A percentile compares a stretch with the other conserved stretches of the same genome.
These are phyloP conservation scores for Spencermartinsiella ligniputridi DNA, from an alignment of 1,139 yeast genomes.

Conservation along the genomic window DNA sequence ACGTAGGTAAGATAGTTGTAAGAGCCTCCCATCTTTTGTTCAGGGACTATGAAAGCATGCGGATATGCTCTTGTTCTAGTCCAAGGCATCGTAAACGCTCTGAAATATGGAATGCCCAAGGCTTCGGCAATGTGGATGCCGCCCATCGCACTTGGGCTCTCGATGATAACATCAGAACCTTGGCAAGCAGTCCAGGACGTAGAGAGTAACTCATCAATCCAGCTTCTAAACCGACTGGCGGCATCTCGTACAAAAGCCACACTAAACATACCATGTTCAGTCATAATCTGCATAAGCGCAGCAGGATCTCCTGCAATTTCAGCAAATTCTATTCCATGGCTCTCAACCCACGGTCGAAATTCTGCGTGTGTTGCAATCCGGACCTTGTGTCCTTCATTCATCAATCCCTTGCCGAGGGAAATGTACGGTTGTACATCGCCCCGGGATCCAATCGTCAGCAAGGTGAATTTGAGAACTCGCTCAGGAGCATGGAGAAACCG, in stretches of 20 bases:
- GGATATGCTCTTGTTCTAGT: slow-evolving; percentile 93
- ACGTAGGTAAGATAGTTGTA: slow-evolving; percentile 90
- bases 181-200: slow-evolving; percentile 86
- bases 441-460: slow-evolving; percentile 86
- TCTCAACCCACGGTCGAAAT: slow-evolving; percentile 67
- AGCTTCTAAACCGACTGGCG: slow-evolving; percentile 63
- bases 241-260: slow-evolving; percentile 84
- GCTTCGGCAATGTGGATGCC: slow-evolving; percentile 96
- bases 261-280: slow-evolving; percentile 81
- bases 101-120: slow-evolving; percentile 76
- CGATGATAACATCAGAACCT: slow-evolving; percentile 77
- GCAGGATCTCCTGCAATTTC: slow-evolving; percentile 92
- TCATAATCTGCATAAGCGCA: slow-evolving; percentile 88
- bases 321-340: slow-evolving; percentile 62
- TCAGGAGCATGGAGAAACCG: slow-evolving; percentile 19
- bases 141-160: slow-evolving; percentile 93
- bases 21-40: slow-evolving; percentile 86
- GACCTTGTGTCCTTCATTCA: slow-evolving; percentile 75
- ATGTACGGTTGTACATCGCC: slow-evolving; percentile 97
- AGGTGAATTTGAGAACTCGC: slow-evolving; percentile 51
- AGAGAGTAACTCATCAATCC: slow-evolving; percentile 69
- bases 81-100: slow-evolving; percentile 99
- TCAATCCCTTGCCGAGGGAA: slow-evolving; percentile 75
- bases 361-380: slow-evolving; percentile 83
- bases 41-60: slow-evolving; percentile 94